Conservation (phyloP, 192 early-diverging fungal species). For the Entophlyctis luteolus region DNA sequence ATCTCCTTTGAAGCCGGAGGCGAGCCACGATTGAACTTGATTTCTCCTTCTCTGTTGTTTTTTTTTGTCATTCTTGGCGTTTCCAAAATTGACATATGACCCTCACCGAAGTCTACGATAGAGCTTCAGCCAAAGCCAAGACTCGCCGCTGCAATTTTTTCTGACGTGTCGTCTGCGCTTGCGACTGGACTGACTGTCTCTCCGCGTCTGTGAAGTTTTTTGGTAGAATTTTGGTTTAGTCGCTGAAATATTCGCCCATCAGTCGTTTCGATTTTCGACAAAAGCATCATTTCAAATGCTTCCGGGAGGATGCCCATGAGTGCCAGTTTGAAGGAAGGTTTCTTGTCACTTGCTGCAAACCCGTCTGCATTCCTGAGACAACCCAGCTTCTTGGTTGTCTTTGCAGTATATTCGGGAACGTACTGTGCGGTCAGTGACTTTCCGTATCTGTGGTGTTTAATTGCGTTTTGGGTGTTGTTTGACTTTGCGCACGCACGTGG, state of each 20-base stretch:
- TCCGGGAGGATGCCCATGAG: conserved; percentile 29
- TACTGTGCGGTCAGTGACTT: conserved; percentile 32
- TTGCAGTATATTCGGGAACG: conserved; percentile 37
- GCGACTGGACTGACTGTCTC: neutral
- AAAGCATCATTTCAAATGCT: conserved; percentile 43
- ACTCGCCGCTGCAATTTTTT: neutral
- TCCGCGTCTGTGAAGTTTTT: neutral
- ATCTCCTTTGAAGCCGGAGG: too few relatives aligned
- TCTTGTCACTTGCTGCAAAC: conserved; percentile 24
- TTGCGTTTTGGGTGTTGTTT: neutral
- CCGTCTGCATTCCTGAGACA: conserved; percentile 30
- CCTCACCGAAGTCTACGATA: neutral
- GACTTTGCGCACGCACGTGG: neutral
- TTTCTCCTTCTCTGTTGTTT: too few relatives aligned
- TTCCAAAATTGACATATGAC: too few relatives aligned
- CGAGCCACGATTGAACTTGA: too few relatives aligned
- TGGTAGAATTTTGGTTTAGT: neutral
- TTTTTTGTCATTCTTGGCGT: too few relatives aligned
- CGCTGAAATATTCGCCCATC: conserved; percentile 11
- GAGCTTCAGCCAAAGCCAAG: neutral
- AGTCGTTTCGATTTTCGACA: conserved; percentile 47
- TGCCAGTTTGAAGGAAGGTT: conserved; percentile 22
- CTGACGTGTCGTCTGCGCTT: neutral
- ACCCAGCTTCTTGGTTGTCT: conserved; percentile 36
- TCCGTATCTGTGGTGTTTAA: neutral